Evolutionary conservation across 106 monocot species (phyloP).

Genomic region (Dioscorea zingiberensis): DNA sequence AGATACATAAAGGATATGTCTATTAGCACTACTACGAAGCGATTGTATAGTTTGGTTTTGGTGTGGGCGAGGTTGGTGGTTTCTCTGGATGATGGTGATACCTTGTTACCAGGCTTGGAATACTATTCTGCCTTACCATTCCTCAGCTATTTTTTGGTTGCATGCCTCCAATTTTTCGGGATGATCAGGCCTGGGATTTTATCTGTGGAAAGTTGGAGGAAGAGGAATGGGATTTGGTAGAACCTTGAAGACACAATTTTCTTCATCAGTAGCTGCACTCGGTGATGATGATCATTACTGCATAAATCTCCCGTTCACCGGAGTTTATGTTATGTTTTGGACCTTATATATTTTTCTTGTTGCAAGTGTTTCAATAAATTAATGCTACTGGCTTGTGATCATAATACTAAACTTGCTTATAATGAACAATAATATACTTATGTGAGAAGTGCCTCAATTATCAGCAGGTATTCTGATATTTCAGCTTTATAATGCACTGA

Average conservation of each 20-base stretch:
- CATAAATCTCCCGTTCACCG: too few relatives aligned
- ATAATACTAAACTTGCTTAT: too few relatives aligned
- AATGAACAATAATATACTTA: too few relatives aligned
- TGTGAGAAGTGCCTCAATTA: too few relatives aligned
- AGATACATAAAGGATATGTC: neutral
- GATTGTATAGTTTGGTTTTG: neutral
- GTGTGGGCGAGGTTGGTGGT: neutral
- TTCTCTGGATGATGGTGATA: neutral
- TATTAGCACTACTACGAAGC: neutral
- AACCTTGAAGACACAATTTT: neutral
- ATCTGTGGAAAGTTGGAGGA: conserved; percentile 1
- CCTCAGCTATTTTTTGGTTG: neutral
- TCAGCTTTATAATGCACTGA: too few relatives aligned
- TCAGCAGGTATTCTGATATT: too few relatives aligned
- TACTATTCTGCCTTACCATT: neutral
- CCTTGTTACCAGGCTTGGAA: neutral
- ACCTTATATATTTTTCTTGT: too few relatives aligned
- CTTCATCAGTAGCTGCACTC: too few relatives aligned
- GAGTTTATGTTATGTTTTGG: too few relatives aligned
- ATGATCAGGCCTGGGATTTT: neutral
- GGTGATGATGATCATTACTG: too few relatives aligned
- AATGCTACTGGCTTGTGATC: too few relatives aligned
- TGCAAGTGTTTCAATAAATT: too few relatives aligned
- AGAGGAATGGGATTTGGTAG: neutral
- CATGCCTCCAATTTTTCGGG: neutral